Evolutionary conservation across 2,329 filamentous ascomycete species (phyloP), one percentile per base, ranked within the genome.

Genomic region (Alternaria ethzedia): DNA sequence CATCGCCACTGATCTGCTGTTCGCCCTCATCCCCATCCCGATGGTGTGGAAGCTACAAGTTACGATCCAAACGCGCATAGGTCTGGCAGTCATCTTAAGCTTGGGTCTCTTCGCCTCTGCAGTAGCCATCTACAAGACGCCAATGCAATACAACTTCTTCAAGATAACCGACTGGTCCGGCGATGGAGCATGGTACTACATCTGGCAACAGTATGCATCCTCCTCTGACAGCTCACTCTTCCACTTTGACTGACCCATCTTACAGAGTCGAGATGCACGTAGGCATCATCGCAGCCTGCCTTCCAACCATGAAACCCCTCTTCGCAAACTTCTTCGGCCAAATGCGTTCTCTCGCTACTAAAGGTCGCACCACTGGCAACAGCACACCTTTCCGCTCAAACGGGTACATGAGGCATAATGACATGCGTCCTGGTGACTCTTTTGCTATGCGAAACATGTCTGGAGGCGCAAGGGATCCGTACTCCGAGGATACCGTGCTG

Each of bases 21-120:
- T 83, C 64, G 82, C 82, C 0, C 59, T 79, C 1, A 67, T 83
- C 4, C 82, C 82, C 1, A 78, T 83, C 10, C 80, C 81, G 5
- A 78, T 83, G 70, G 77, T 84, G 23, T 74, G 80, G 67, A 78
- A 73, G 26, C 72, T 83, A 3, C 79, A 82, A 64, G 73, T 83
- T 61, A 82, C 82, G 66, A 62, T 72, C 3, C 78, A 77, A 41
- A 82, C 81, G 3, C 82, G 81, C 54, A 64, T 81, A 21, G 75
- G 80, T 5, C 70, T 78, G 20, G 70, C 66, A 15, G 32, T 76
- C 46, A 74, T 81, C 54, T 72, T 82, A 15, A 71, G 73, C 41
- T 67, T 82, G 11, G 80, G 81, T 25, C 74, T 80, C 26, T 78
- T 82, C 50, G 75, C 73, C 10, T 70, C 70, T n/a, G 69, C 66